phyloP scores from a whole-genome alignment of 768 basidiomycete genomes.

The Glaciozyma martinii region DNA sequence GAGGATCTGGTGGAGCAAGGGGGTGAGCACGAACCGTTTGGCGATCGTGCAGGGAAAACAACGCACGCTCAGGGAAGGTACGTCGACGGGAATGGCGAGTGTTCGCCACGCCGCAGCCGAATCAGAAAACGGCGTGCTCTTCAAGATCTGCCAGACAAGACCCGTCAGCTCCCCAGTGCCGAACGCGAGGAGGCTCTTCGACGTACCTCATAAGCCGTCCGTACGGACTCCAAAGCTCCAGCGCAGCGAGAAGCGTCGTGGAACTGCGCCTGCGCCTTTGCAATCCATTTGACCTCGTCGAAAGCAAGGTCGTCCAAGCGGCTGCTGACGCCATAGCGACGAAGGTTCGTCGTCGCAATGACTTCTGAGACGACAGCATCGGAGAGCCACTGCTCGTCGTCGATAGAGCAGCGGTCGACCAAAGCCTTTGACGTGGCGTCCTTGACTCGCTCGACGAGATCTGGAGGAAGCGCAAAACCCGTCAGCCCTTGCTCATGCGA shows the following conservation, averaged over 20 bases:
- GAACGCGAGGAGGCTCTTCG: too few relatives aligned
- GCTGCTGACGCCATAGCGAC: constrained; percentile 37
- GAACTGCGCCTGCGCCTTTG: too few relatives aligned
- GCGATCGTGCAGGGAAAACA: not conserved
- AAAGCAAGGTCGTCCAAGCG: constrained; percentile 14
- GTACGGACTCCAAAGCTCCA: too few relatives aligned
- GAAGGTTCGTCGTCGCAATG: constrained; percentile 38
- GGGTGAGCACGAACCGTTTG: not conserved
- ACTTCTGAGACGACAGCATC: constrained; percentile 35
- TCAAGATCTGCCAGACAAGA: not conserved
- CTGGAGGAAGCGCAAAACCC: not conserved
- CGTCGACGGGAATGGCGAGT: constrained; percentile 72
- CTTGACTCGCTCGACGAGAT: constrained; percentile 1
- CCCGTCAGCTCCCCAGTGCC: constrained; percentile 18
- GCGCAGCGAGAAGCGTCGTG: too few relatives aligned
- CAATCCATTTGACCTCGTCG: constrained; percentile 36
- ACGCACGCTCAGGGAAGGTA: constrained; percentile 69
- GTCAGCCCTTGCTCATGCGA: not conserved
- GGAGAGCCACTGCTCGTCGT: constrained; percentile 23
- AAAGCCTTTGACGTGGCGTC: not conserved
- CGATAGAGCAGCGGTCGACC: not conserved
- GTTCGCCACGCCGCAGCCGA: constrained; percentile 52
- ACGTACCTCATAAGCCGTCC: too few relatives aligned
- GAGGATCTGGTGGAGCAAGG: constrained; percentile 43
- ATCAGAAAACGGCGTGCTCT: constrained; percentile 17